Evolutionary conservation across 768 basidiomycete species (phyloP), one percentile per base, ranked within the genome.

Genomic region (Leccinum uliginosum): DNA sequence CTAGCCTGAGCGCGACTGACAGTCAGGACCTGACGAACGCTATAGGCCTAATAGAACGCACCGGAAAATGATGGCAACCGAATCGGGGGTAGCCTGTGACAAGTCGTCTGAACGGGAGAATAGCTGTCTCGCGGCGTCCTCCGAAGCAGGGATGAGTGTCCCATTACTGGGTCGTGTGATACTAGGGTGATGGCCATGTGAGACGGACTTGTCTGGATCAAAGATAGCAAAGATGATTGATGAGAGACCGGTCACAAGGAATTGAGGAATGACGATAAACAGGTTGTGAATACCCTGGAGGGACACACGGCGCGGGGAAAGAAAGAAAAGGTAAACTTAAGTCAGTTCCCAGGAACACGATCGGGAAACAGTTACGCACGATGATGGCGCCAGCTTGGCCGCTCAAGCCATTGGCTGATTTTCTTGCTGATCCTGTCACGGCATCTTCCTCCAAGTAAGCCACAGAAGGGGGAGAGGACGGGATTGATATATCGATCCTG

Each of bases 181-280:
- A n/a, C 61, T 61, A 21, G 61, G 44, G 56, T 65, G 61, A 48
- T 77, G 73, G 1, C 71, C 71, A 10, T 76, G 77, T 1, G 76
- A 58, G 26, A 70, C 74, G 6, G 77, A 75, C 53, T 79, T 83
- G 24, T 73, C 67, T 1, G 89, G 86, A 58, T 96, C 94, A 58
- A 93, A 78, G 5, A 97, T 72, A 15, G 89, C 90, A 65, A 98
- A 97, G 47, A 98, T 80, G 59, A 95, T 75, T 10, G 93, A 84
- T 1, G 93, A 85, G 5, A 98, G 71, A 23, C 86, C 93, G 0
- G 91, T 95, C 30, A 95, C 88, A 40, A 98, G 78, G 73, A 98
- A 95, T 66, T 98, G 96, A 0, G 96, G 96, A 7, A 97, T 75
- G 57, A 98, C 96, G 59, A 98, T 77, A 71, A 90, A 96, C 57